Base-by-base conservation (phyloP, 1,139 yeast genomes). In the Hemisphaericaspora xylanilytica region DNA sequence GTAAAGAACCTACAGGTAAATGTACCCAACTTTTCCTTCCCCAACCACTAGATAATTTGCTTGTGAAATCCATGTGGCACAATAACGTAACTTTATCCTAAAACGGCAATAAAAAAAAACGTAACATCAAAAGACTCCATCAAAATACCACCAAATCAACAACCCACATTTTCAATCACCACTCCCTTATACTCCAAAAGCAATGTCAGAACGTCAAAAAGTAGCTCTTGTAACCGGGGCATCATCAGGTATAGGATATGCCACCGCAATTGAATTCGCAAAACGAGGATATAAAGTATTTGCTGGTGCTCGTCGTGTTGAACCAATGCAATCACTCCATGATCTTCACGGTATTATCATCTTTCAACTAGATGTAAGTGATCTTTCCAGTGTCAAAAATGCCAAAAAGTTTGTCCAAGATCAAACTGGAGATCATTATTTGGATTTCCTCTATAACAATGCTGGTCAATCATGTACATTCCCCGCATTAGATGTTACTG, bases 191-290 rank as follows among this genome's bases (percentile, higher is more conserved):
- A n/a, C n/a, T 12, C 15, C 10, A 17, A 6, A 10, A 4, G 7
- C 3, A 28, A 47, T 46, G 50, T 15, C 44, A 29, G 42, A 45
- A 20, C 54, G 58, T 44, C 58, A 52, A 54, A 69, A 62, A 51
- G 49, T 63, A 17, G 89, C 80, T 2, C 63, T 84, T 32, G 75
- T 86, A 24, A 86, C 95, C 1, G 95, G 95, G 7, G 86, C 87
- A 13, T 83, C 92, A 0, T 81, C 90, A 0, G 95, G 95, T 9
- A 86, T 86, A 40, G 95, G 95, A 3, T 77, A 65, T 53, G 78
- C 80, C 13, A 64, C 83, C 9, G 80, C 90, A 24, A 68, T 73
- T 41, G 88, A 83, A 51, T 68, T 85, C 44, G 81, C 86, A 12
- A 57, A 62, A 14, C 63, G 79, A 42, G 88, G 88, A 2, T 81